Percentiles rank a stretch among this genome's conserved stretches.
Evolutionary conservation across 305 asterid species (phyloP).

Genomic region (Fraxinus paxiana): DNA sequence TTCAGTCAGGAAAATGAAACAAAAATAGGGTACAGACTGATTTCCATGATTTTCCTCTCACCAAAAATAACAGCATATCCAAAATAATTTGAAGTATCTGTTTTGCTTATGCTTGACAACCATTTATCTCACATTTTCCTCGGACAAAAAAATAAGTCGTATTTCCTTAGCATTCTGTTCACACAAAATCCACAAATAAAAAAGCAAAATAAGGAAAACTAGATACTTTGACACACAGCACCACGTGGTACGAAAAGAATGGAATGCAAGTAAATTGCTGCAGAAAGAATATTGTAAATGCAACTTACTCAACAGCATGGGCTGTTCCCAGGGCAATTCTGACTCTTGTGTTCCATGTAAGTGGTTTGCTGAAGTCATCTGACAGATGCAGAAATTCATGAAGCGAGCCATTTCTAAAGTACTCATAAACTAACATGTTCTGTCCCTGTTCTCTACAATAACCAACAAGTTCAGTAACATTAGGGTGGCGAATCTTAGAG

Average conservation of each 20-base stretch:
- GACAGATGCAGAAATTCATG: slow-evolving; percentile 55
- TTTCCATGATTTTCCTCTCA: neutral
- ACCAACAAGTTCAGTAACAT: slow-evolving; percentile 44
- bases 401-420: slow-evolving; percentile 51
- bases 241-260: neutral
- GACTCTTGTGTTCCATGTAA: slow-evolving; percentile 60
- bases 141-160: neutral
- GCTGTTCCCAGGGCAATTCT: slow-evolving; percentile 49
- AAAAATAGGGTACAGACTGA: neutral
- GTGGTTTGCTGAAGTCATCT: slow-evolving; percentile 56
- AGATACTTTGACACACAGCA: neutral
- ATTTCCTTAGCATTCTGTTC: neutral
- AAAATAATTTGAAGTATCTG: slow-evolving; percentile 1
- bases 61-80: neutral
- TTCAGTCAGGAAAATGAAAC: neutral
- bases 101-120: neutral
- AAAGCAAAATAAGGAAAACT: neutral
- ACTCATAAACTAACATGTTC: slow-evolving; percentile 41
- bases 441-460: slow-evolving; percentile 54
- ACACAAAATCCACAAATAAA: neutral
- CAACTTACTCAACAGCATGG: slow-evolving; percentile 49
- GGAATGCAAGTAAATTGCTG: neutral
- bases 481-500: slow-evolving; percentile 41
- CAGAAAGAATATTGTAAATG: neutral
- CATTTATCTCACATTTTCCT: neutral